phyloP scores from a whole-genome alignment of 352 stramenopile genomes.

The Phytophthora boehmeriae region DNA sequence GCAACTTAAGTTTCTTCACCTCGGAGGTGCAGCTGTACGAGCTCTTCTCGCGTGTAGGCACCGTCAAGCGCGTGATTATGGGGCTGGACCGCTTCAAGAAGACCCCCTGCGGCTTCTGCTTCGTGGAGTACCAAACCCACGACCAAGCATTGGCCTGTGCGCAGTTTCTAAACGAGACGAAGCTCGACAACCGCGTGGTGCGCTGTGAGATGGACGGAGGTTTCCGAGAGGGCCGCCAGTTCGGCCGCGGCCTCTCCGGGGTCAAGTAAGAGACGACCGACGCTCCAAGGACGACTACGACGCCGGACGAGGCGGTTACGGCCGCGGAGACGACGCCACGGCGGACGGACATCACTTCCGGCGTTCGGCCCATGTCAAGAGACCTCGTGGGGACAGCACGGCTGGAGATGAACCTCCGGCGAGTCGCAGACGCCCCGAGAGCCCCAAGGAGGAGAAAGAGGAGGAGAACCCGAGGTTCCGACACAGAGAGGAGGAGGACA shows the following conservation, averaged over 20 bases:
- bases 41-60: constrained; percentile 94
- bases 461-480: constrained; percentile 39
- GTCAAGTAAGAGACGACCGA: constrained; percentile 85
- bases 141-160: constrained; percentile 73
- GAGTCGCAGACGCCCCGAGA: constrained; percentile 27
- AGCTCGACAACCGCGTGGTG: constrained; percentile 89
- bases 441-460: constrained; percentile 24
- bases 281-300: constrained; percentile 89
- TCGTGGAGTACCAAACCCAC: constrained; percentile 93
- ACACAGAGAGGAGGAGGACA: constrained; percentile 28
- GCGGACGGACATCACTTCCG: constrained; percentile 74
- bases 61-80: constrained; percentile 94
- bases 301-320: constrained; percentile 77
- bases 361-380: constrained; percentile 59
- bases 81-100: constrained; percentile 96
- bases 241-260: constrained; percentile 82
- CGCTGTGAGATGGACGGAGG: constrained; percentile 90
- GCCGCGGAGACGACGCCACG: constrained; percentile 61
- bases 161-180: constrained; percentile 88
- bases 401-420: constrained; percentile 44
- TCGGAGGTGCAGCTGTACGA: constrained; percentile 95
- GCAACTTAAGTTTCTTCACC: constrained; percentile 98
- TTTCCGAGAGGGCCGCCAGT: constrained; percentile 87
- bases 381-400: constrained; percentile 59
- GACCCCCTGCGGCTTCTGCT: constrained; percentile 98